Conservation (phyloP, 306 rosid species). For the Cyclanthera cordifolia region DNA sequence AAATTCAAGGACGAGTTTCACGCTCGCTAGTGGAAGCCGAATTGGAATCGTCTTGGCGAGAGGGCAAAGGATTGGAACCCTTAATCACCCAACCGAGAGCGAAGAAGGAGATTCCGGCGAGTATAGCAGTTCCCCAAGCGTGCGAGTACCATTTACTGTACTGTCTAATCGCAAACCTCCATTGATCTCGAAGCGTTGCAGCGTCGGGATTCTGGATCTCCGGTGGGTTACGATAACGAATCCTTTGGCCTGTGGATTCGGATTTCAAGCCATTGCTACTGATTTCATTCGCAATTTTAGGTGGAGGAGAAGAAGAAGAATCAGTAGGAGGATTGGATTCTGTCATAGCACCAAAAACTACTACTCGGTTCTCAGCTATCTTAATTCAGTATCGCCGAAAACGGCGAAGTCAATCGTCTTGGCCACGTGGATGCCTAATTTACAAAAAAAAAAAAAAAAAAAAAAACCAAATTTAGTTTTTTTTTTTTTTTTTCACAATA, state of each 20-base stretch:
- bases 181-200: slow-evolving; percentile 76
- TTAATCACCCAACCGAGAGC: slow-evolving; percentile 91
- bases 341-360: not conserved
- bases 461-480: too few relatives aligned
- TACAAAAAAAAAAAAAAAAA: too few relatives aligned
- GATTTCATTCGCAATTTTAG: slow-evolving; percentile 14
- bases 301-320: slow-evolving; percentile 22
- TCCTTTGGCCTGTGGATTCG: slow-evolving; percentile 24
- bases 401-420: not conserved
- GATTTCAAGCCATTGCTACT: not conserved
- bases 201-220: slow-evolving; percentile 57
- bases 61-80: slow-evolving; percentile 76
- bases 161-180: slow-evolving; percentile 63
- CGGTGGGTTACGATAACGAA: slow-evolving; percentile 45
- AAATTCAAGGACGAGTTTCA: slow-evolving; percentile 9
- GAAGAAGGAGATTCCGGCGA: slow-evolving; percentile 81
- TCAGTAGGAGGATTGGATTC: slow-evolving; percentile 17
- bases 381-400: not conserved
- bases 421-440: too few relatives aligned
- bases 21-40: slow-evolving; percentile 8
- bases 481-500: too few relatives aligned
- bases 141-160: slow-evolving; percentile 78
- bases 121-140: slow-evolving; percentile 95
- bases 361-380: not conserved
- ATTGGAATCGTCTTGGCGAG: slow-evolving; percentile 22